Conservation (phyloP, 2,329 filamentous ascomycete genomes). For the Fusarium sp. region DNA sequence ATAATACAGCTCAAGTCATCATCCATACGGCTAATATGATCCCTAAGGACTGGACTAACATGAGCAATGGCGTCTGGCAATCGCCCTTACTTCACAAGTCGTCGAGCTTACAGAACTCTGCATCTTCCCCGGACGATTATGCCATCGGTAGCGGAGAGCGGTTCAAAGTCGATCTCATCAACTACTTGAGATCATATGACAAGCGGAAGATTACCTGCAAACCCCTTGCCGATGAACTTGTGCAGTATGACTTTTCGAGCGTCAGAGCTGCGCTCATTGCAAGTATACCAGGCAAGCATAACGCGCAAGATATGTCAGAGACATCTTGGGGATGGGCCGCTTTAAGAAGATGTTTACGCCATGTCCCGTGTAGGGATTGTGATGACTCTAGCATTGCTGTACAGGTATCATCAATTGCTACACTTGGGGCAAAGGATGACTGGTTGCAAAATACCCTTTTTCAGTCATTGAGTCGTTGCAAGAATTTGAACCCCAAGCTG, state of each 20-base stretch:
- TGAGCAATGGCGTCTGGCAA: constrained; percentile 86
- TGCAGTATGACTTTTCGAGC: constrained; percentile 75
- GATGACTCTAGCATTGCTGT: constrained; percentile 65
- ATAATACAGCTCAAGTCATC: constrained; percentile 80
- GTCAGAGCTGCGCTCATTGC: constrained; percentile 80
- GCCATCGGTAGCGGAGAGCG: constrained; percentile 70
- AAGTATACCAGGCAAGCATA: constrained; percentile 79
- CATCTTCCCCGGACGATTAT: constrained; percentile 15
- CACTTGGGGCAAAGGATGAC: constrained; percentile 75
- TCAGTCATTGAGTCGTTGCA: constrained; percentile 58
- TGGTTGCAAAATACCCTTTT: constrained; percentile 80
- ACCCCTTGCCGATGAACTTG: constrained; percentile 69
- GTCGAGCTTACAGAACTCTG: constrained; percentile 22
- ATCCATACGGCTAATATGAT: constrained; percentile 96
- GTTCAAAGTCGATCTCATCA: constrained; percentile 82
- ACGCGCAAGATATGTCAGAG: constrained; percentile 58
- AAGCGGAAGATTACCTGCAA: constrained; percentile 65
- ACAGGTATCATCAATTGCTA: constrained; percentile 86
- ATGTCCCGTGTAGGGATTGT: constrained; percentile 60
- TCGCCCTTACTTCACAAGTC: constrained; percentile 76
- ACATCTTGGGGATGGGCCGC: constrained; percentile 84
- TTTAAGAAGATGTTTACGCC: constrained; percentile 69
- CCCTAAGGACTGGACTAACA: constrained; percentile 85
- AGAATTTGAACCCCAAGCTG: constrained; percentile 25
- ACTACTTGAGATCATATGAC: constrained; percentile 80